Base-by-base conservation (phyloP, 176 grass and related monocot genomes). In the Pharus latifolius region DNA sequence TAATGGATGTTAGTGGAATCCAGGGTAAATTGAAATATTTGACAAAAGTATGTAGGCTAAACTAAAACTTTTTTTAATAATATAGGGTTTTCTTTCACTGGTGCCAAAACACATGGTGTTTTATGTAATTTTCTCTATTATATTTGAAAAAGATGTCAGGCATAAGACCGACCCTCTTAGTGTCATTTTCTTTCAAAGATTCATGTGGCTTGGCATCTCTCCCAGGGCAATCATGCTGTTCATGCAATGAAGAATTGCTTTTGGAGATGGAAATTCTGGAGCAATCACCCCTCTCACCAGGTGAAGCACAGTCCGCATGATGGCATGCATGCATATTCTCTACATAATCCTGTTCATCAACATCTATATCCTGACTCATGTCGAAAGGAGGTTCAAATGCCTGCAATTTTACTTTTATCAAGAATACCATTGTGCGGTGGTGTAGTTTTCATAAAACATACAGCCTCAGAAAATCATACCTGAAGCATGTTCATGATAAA, bases 401-500 rank as follows among this genome's bases (percentile, higher is more conserved):
- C 95, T 99, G 78, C 53, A 91, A 16, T 74, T 67, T 29, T 72
- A 60, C 50, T 22, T 28, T 48, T 80, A 46, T 22, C 51, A 82
- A 62, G 49, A 41, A 77, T 47, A 60, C 19, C 37, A 70, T 57
- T 5, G 9, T 27, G 31, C 55, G 33, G n/a, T 25, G 27, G 48
- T 70, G 38, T 33, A 82, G 10, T 34, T 81, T 76, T 70, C 37
- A 57, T 11, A 35, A 74, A 62, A 75, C 43, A 56, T 27, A 58
- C 17, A 22, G 55, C 69, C 40, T 60, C 14, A 57, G 65, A 55
- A 78, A 22, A 72, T 66, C 73, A 79, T 86, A 99, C 95, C 89
- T 91, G 84, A 84, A 99, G 90, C 95, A 99, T 94, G 65, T 80
- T 91, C 87, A 88, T 88, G 76, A 94, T 88, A 87, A 99, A 99